Conservation (phyloP, 352 stramenopile species). For the Globisporangium polare region DNA sequence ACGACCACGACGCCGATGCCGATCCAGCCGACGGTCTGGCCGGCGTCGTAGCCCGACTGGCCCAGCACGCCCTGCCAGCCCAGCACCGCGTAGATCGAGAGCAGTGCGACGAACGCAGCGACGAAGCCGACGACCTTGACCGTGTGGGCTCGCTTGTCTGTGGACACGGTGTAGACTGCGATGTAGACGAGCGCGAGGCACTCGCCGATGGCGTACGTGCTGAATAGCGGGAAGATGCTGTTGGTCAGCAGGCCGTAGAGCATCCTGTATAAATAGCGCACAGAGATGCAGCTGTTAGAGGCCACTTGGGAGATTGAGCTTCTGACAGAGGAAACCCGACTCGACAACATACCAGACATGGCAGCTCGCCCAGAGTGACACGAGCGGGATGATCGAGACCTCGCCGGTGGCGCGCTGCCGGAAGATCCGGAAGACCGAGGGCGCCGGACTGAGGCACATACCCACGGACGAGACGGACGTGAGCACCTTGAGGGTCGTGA, state of each 20-base stretch:
- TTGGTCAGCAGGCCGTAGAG: constrained; percentile 3
- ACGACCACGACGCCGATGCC: constrained; percentile 39
- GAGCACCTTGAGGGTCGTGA: constrained; percentile 8
- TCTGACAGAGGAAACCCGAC: too few relatives aligned
- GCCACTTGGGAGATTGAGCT: too few relatives aligned
- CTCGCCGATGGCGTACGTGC: background rate
- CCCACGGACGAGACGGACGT: constrained; percentile 4
- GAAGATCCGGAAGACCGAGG: constrained; percentile 4
- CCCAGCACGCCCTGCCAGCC: background rate
- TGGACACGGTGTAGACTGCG: background rate
- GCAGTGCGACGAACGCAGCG: background rate
- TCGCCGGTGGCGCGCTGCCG: background rate
- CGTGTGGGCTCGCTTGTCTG: background rate
- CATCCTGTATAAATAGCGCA: constrained; percentile 4
- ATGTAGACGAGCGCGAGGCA: constrained; percentile 11
- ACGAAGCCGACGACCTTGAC: background rate
- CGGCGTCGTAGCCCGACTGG: constrained; percentile 11
- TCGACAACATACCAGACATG: constrained; percentile 12
- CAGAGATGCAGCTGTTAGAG: background rate
- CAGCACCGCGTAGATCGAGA: constrained; percentile 1
- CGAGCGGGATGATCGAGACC: constrained; percentile 10
- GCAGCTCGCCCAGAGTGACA: constrained; percentile 10
- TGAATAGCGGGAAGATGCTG: constrained; percentile 11
- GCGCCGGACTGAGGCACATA: constrained; percentile 10
- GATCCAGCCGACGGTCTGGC: constrained; percentile 30